Base-by-base conservation (phyloP, 1,139 yeast species). In the Blastobotrys elegans region DNA sequence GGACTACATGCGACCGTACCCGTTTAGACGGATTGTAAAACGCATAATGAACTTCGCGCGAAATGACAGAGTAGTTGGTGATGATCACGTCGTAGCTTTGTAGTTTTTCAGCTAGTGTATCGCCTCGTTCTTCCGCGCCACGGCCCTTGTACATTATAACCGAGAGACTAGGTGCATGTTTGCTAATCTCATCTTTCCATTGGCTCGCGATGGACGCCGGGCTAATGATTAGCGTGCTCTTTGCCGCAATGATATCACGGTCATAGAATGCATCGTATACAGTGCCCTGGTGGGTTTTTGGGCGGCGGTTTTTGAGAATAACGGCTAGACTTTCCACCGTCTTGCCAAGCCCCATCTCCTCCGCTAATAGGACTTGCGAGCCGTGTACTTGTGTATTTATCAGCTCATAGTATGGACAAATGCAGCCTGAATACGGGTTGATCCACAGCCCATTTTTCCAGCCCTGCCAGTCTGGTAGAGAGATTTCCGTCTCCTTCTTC, bases 321-420 rank as follows among this genome's bases (percentile, higher is more conserved):
- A 89, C 66, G 0, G 95, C 73, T 1, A 88, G 72, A 6, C 88
- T 71, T 62, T 92, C 98, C 2, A 92, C 82, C 0, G 97, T 90
- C 62, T 92, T 92, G 0, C 98, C 98, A 4, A 92, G 73, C 0
- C 98, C 97, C 98, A 92, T 92, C 65, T 92, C 97, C 61, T 90
- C 97, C 1, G 94, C 84, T 34, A 90, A 64, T 7, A 90, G 67
- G 0, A 92, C 96, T 43, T 43, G 52, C 1, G 44, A 48, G 18
- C 3, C 38, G 18, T 27, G 2, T 13, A 6, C 26, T 3, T 33
- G 18, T 13, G n/a, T 8, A 2, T 16, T 18, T 6, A 18, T 24
- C 8, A 34, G 24, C 22, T 2, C 26, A 3, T 16, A 20, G 14
- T 18, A 10, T 4, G 22, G 6, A 4, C n/a, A 3, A 18, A 34